Percentiles rank a stretch among this genome's conserved stretches.
Conservation (phyloP, 495 filamentous ascomycete species). For the Penicillium maclennaniae region DNA sequence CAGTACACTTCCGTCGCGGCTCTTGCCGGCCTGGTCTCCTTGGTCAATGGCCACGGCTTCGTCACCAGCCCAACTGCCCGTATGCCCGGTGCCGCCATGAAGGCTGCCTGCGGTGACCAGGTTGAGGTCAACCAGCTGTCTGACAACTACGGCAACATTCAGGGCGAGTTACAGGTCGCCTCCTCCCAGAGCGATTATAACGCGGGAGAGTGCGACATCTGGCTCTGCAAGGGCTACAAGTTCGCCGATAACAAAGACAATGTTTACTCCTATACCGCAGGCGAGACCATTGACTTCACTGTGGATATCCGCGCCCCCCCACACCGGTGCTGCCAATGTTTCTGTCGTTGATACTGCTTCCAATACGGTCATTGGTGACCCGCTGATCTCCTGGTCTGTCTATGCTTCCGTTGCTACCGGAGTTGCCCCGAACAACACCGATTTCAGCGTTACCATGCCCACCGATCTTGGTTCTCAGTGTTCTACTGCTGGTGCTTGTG, state of each 20-base stretch:
- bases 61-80: slow-evolving; percentile 56
- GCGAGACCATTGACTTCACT: slow-evolving; percentile 55
- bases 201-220: slow-evolving; percentile 57
- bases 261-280: slow-evolving; percentile 57
- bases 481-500: slow-evolving; percentile 57
- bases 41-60: slow-evolving; percentile 60
- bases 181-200: slow-evolving; percentile 55
- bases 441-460: slow-evolving; percentile 64
- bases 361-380: slow-evolving; percentile 54
- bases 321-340: slow-evolving; percentile 65
- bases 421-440: slow-evolving; percentile 54
- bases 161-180: slow-evolving; percentile 59
- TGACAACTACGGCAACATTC: slow-evolving; percentile 66
- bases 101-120: slow-evolving; percentile 58
- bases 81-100: slow-evolving; percentile 56
- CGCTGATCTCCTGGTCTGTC: slow-evolving; percentile 53
- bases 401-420: slow-evolving; percentile 50
- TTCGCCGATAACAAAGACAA: slow-evolving; percentile 67
- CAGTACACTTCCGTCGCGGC: slow-evolving; percentile 27
- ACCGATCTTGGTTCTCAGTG: slow-evolving; percentile 54
- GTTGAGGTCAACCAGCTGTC: slow-evolving; percentile 56
- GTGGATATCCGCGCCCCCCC: slow-evolving; percentile 61
- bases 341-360: slow-evolving; percentile 61
- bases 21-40: slow-evolving; percentile 47
- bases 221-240: slow-evolving; percentile 69